phyloP scores from a whole-genome alignment of 2,329 filamentous ascomycete species.

The Volutella citrinella region DNA sequence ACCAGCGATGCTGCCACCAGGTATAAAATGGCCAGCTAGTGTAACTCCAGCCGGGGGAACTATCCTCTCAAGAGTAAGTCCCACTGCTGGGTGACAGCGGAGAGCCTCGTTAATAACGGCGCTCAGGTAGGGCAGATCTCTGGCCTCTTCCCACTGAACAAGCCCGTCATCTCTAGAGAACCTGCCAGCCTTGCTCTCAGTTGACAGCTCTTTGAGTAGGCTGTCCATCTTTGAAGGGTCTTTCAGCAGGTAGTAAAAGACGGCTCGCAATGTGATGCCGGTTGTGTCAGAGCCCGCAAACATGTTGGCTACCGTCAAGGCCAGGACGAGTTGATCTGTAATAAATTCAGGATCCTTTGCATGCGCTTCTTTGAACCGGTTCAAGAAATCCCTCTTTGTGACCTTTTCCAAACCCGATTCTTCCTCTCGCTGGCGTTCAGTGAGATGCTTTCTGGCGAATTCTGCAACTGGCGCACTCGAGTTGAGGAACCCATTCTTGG shows the following conservation, averaged over 20 bases:
- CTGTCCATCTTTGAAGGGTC: constrained; percentile 35
- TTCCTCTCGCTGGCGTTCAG: constrained; percentile 51
- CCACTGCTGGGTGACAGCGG: constrained; percentile 69
- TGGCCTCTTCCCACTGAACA: constrained; percentile 66
- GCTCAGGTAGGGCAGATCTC: constrained; percentile 70
- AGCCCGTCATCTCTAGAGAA: constrained; percentile 50
- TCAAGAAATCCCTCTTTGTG: constrained; percentile 54
- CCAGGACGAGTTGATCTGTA: constrained; percentile 8
- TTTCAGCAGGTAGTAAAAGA: constrained; percentile 14
- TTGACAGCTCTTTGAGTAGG: constrained; percentile 60
- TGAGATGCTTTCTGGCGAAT: constrained; percentile 65
- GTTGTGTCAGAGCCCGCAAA: constrained; percentile 18
- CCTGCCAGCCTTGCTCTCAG: constrained; percentile 47
- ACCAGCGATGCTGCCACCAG: constrained; percentile 69
- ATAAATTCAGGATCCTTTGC: constrained; percentile 13
- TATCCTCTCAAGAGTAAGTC: constrained; percentile 68
- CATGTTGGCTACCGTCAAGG: constrained; percentile 14
- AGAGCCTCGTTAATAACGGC: constrained; percentile 76
- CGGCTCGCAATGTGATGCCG: constrained; percentile 11
- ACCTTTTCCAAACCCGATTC: constrained; percentile 32
- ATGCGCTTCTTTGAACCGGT: constrained; percentile 65
- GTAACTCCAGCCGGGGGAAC: constrained; percentile 62
- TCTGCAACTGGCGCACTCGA: constrained; percentile 67
- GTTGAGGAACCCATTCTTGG: constrained; percentile 62
- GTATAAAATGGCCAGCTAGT: constrained; percentile 58